Base-by-base conservation (phyloP, 2,329 filamentous ascomycete species). In the Aspergillus arachidicola region DNA sequence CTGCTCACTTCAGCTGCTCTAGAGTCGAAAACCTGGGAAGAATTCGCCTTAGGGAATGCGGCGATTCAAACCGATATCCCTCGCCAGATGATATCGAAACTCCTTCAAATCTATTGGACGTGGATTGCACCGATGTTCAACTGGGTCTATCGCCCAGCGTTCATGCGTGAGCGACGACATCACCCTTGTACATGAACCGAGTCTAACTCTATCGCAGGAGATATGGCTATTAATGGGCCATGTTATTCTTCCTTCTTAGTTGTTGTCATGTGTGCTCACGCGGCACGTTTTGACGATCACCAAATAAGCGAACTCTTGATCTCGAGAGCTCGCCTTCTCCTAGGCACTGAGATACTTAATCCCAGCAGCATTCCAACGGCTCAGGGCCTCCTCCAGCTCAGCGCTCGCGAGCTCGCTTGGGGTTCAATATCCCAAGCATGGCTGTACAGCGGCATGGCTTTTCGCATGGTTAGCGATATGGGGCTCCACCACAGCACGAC, bases 401-500 rank as follows among this genome's bases (percentile, higher is more conserved):
- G 69, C 4, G 71, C 71, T 11, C 67, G 71, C 21, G 72, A 73
- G 55, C 64, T 73, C 12, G 67, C 71, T 23, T 73, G 69, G 65
- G 71, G 70, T 14, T 66, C 62, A 12, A 67, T 67, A 9, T 73
- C 71, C 19, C 70, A 72, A 59, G 69, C 66, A 11, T 75, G 72
- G 72, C 66, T 73, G 0, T 74, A 72, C 51, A 69, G 68, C 12
- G 72, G 72, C 5, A 69, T 73, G 61, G 72, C 72, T 1, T 75
- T 75, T 60, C 66, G 72, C 10, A 75, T 75, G 72, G 72, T 71
- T 19, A 68, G 71, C 36, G 72, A 75, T 45, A 64, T 75, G 61
- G 72, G 72, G 6, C 66, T 74, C 10, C 72, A 74, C 45, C 59
- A 72, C 11, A 69, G 64, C 19, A 67, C 67, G 26, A 69, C 69